Percentiles rank a stretch among this genome's conserved stretches.
Conservation (phyloP, 176 grass and related monocot species). For the Neostapfia colusana region DNA sequence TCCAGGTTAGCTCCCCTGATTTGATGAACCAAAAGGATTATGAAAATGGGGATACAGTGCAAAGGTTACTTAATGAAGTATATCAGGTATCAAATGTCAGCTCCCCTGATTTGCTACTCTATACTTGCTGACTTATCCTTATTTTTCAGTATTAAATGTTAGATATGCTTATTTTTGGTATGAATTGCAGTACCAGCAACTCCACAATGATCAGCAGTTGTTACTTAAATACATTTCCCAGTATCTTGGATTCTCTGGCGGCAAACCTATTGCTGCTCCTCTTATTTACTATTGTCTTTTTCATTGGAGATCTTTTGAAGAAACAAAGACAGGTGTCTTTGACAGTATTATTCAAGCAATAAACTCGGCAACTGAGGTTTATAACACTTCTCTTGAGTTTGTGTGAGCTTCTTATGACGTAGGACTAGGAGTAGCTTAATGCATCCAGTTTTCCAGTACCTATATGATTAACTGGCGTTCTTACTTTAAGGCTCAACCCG, state of each 20-base stretch:
- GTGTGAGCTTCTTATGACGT: conserved; percentile 14
- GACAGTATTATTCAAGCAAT: conserved; percentile 67
- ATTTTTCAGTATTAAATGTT: conserved; percentile 3
- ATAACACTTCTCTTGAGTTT: conserved; percentile 27
- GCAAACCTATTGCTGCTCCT: conserved; percentile 53
- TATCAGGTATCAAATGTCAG: conserved; percentile 55
- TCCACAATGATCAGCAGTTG: conserved; percentile 58
- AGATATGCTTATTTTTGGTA: conserved; percentile 24
- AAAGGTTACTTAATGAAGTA: conserved; percentile 57
- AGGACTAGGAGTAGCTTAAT: conserved; percentile 30
- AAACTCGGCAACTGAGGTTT: conserved; percentile 63
- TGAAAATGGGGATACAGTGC: conserved; percentile 66
- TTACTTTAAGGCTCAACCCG: conserved; percentile 68
- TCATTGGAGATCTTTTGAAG: conserved; percentile 75
- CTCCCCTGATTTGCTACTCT: conserved; percentile 11
- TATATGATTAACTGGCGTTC: conserved; percentile 47
- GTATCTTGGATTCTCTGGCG: conserved; percentile 60
- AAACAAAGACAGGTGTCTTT: conserved; percentile 59
- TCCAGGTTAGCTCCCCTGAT: conserved; percentile 38
- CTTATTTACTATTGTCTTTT: conserved; percentile 67
- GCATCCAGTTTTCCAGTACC: conserved; percentile 35
- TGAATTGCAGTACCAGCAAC: conserved; percentile 37
- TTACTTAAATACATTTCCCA: conserved; percentile 62
- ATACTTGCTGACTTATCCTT: conserved; percentile 17
- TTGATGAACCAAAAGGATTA: conserved; percentile 56